Percentiles rank a stretch among this genome's conserved stretches.
phyloP scores from a whole-genome alignment of 192 early-diverging fungal species.

The Mortierella claussenii region DNA sequence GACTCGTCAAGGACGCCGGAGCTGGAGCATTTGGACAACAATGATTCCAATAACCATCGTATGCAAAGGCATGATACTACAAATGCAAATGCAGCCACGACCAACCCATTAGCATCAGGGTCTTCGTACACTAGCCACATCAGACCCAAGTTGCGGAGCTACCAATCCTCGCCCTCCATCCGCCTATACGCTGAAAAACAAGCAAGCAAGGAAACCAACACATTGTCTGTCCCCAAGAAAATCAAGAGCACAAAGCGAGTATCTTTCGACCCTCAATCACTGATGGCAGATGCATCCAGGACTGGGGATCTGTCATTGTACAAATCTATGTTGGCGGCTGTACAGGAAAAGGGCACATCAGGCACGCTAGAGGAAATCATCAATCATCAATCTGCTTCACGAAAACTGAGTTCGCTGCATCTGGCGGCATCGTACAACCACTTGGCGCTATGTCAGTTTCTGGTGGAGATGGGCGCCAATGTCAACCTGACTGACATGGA shows the following conservation, averaged over 20 bases:
- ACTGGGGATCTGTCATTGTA: conserved; percentile 39
- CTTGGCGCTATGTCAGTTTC: conserved; percentile 32
- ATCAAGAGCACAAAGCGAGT: conserved; percentile 22
- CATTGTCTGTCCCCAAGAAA: conserved; percentile 2
- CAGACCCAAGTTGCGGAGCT: conserved; percentile 35
- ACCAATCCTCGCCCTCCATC: conserved; percentile 52
- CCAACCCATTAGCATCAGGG: neutral
- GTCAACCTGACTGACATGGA: conserved; percentile 68
- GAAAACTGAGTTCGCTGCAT: conserved; percentile 41
- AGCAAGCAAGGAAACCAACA: neutral
- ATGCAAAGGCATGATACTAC: neutral
- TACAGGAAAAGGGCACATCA: conserved; percentile 11
- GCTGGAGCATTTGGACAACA: neutral
- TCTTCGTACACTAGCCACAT: conserved; percentile 22
- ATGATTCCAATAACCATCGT: neutral
- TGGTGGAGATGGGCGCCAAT: conserved; percentile 36
- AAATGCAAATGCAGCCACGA: too few relatives aligned
- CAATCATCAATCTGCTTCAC: conserved; percentile 40
- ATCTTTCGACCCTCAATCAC: conserved; percentile 36
- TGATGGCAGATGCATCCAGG: conserved; percentile 48
- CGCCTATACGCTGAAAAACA: conserved; percentile 8
- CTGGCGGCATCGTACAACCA: conserved; percentile 50
- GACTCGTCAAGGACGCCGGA: neutral
- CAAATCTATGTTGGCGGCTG: conserved; percentile 24
- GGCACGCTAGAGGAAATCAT: conserved; percentile 33